These are phyloP conservation scores for Metarhizium brunneum DNA, from an alignment of 2,329 filamentous ascomycete genomes.

Conservation along the genomic window DNA sequence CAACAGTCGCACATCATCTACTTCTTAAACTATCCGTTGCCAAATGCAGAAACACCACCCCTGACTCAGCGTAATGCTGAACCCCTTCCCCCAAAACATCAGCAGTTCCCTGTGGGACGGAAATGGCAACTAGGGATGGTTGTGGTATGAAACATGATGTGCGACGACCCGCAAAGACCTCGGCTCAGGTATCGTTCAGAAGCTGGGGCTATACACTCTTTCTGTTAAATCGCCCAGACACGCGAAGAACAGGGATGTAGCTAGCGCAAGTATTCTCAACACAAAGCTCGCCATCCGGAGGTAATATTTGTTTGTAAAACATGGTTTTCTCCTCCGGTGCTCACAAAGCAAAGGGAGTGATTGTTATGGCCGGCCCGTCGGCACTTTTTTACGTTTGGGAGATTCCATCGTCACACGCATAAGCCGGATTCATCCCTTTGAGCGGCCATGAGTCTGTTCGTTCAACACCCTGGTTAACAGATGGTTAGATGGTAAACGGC, in stretches of 20 bases:
- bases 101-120: not conserved
- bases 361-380: not conserved
- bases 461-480: conserved; percentile 6
- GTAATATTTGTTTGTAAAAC: not conserved
- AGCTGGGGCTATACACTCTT: not conserved
- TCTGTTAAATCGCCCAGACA: not conserved
- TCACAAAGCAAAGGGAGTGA: not conserved
- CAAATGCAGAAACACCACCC: not conserved
- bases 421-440: conserved; percentile 4
- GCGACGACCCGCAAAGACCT: not conserved
- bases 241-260: not conserved
- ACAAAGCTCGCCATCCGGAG: not conserved
- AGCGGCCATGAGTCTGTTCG: conserved; percentile 6
- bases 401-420: not conserved
- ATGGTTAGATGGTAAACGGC: conserved; percentile 1
- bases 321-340: not conserved
- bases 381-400: not conserved
- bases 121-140: not conserved
- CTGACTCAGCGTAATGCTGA: not conserved
- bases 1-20: too few species aligned
- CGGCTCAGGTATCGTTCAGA: not conserved
- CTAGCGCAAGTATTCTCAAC: not conserved
- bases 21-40: too few species aligned
- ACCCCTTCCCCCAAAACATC: not conserved
- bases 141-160: not conserved